Conservation (phyloP, 495 filamentous ascomycete genomes). For the Penicillium coprophilum region DNA sequence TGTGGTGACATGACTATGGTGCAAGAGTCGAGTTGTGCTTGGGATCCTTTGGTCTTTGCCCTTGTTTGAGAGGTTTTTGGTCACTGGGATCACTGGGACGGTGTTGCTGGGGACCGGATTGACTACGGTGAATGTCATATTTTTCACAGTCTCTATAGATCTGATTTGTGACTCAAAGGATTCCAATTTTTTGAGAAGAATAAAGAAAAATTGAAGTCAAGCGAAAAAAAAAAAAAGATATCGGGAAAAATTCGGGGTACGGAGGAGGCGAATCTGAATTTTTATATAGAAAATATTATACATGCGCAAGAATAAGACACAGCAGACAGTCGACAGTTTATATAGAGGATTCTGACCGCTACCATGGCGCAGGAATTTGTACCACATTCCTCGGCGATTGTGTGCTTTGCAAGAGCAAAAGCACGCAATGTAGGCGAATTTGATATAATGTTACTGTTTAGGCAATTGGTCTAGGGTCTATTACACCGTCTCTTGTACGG, state of each 20-base stretch:
- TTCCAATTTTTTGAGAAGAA: neutral
- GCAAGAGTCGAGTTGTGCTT: conserved; percentile 19
- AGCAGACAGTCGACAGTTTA: neutral
- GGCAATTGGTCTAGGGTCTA: too few species aligned
- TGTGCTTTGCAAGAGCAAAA: neutral
- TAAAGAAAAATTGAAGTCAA: neutral
- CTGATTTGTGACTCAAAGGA: neutral
- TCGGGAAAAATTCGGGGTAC: neutral
- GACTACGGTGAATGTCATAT: conserved; percentile 17
- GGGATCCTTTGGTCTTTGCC: neutral
- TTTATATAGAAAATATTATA: neutral
- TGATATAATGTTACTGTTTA: neutral
- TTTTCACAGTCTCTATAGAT: neutral
- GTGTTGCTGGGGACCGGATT: neutral
- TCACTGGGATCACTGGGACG: neutral
- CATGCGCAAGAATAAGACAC: neutral
- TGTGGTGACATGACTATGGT: conserved; percentile 34
- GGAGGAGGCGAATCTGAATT: neutral
- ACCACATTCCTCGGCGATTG: conserved; percentile 7
- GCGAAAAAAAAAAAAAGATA: too few species aligned
- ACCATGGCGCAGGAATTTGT: conserved; percentile 2
- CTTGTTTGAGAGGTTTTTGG: neutral
- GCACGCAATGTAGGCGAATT: conserved; percentile 9
- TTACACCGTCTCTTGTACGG: too few species aligned
- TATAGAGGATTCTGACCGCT: conserved; percentile 4